Evolutionary conservation across 164 flowering plant species (phyloP), one percentile per base, ranked within the genome.

Genomic region (Malania oleifera): DNA sequence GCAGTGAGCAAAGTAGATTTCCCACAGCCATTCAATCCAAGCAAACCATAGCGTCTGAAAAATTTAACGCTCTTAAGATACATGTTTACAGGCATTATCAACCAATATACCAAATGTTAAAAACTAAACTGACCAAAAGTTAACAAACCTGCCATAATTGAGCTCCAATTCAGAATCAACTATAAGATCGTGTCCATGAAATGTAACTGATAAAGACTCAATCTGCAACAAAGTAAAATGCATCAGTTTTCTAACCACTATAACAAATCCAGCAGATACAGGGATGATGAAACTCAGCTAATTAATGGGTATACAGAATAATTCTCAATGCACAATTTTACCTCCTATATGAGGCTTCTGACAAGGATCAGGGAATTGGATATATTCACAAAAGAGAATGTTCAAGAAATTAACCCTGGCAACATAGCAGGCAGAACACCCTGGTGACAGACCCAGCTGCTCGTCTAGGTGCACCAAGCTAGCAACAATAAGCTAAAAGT

Each of bases 21-120:
- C 31, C 98, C 98, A 75, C 96, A 89, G 12, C 98, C 98, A 82
- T 92, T 92, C 62, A 89, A 64, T 27, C 98, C 98, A 68, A 92
- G 85, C 77, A 87, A 75, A 34, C 96, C 96, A 74, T 89, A 92
- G 37, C 98, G 98, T 64, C 98, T 92, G 75, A 8, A 67, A 59
- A 56, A 14, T 37, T 53, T 1, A 50, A 34, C n/a, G n/a, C n/a
- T n/a, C n/a, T n/a, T n/a, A n/a, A n/a, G n/a, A n/a, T n/a, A n/a
- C n/a, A n/a, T n/a, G n/a, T n/a, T n/a, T n/a, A n/a, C n/a, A n/a
- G n/a, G n/a, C n/a, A n/a, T n/a, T n/a, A n/a, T n/a, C n/a, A n/a
- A n/a, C n/a, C n/a, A n/a, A n/a, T n/a, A n/a, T 34, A 7, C 19
- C 28, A 17, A 9, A 26, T 0, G 23, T 23, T 26, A 40, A 38